Conservation (phyloP, 768 basidiomycete species). For the Clitopilus passeckerianus region DNA sequence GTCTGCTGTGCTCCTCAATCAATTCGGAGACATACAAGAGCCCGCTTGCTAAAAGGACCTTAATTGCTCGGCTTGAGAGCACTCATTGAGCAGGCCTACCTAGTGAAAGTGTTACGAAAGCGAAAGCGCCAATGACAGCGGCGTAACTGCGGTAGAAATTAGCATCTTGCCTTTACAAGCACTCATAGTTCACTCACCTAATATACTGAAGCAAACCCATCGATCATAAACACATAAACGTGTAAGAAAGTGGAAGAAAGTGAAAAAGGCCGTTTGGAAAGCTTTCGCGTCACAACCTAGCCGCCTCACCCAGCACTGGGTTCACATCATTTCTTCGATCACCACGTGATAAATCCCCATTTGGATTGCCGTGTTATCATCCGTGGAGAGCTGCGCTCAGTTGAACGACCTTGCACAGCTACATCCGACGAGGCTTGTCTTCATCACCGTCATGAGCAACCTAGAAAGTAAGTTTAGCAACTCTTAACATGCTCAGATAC, state of each 20-base stretch:
- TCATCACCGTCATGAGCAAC: conserved; percentile 57
- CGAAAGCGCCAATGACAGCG: conserved; percentile 71
- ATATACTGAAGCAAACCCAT: conserved; percentile 61
- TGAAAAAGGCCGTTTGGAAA: conserved; percentile 2
- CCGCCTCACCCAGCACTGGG: not conserved
- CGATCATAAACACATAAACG: not conserved
- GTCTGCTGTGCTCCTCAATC: conserved; percentile 87
- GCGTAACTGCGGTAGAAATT: conserved; percentile 50
- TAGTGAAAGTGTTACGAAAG: conserved; percentile 88
- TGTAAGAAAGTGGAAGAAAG: not conserved
- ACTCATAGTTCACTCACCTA: conserved; percentile 35
- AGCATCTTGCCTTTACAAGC: not conserved
- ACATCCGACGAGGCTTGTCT: conserved; percentile 6
- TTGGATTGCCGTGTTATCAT: not conserved
- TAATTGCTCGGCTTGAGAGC: not conserved
- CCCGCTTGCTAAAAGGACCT: conserved; percentile 66
- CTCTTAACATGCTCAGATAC: not conserved
- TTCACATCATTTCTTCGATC: not conserved
- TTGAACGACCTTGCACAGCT: conserved; percentile 5
- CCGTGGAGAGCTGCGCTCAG: not conserved
- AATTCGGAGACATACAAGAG: conserved; percentile 91
- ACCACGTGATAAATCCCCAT: not conserved
- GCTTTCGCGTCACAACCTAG: not conserved
- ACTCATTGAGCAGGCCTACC: conserved; percentile 42
- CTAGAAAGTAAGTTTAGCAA: conserved; percentile 74